These are phyloP conservation scores for Kodamaea jinghongensis DNA, from an alignment of 805 yeast genomes.

Conservation along the genomic window DNA sequence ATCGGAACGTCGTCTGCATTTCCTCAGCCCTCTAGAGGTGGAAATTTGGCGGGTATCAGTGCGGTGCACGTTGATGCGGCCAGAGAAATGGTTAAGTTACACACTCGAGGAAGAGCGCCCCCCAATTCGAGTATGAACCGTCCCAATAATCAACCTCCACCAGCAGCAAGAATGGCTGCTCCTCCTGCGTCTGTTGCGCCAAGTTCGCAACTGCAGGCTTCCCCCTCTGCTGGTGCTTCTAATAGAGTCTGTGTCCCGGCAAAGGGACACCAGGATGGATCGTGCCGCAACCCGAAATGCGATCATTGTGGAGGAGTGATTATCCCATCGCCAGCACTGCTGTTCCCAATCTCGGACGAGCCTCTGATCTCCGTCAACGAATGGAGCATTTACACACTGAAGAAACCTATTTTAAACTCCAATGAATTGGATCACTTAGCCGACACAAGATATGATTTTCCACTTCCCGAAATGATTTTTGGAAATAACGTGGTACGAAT, in stretches of 20 bases:
- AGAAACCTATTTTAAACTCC: slow-evolving; percentile 75
- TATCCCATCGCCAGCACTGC: slow-evolving; percentile 73
- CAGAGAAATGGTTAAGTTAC: slow-evolving; percentile 55
- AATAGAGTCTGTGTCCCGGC: slow-evolving; percentile 40
- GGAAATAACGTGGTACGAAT: slow-evolving; percentile 73
- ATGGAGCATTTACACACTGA: slow-evolving; percentile 73
- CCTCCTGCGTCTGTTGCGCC: slow-evolving; percentile 1
- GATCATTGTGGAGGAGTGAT: slow-evolving; percentile 67
- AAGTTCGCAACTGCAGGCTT: slow-evolving; percentile 4
- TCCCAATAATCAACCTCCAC: not conserved
- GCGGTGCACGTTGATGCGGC: slow-evolving; percentile 60
- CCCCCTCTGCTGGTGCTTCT: not conserved
- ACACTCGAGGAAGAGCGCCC: slow-evolving; percentile 42
- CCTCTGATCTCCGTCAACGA: slow-evolving; percentile 69
- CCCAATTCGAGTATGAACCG: not conserved
- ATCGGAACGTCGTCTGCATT: not conserved
- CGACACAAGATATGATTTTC: slow-evolving; percentile 59
- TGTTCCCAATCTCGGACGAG: slow-evolving; percentile 57
- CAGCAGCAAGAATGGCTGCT: slow-evolving; percentile 1
- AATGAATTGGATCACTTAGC: slow-evolving; percentile 70
- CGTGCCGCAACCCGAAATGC: slow-evolving; percentile 49
- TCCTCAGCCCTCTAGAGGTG: not conserved
- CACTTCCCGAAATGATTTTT: slow-evolving; percentile 96
- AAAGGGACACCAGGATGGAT: slow-evolving; percentile 29
- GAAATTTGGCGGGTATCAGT: slow-evolving; percentile 37